Evolutionary conservation across 352 stramenopile species (phyloP).

Genomic region (Globisporangium rhizosaccharum): DNA sequence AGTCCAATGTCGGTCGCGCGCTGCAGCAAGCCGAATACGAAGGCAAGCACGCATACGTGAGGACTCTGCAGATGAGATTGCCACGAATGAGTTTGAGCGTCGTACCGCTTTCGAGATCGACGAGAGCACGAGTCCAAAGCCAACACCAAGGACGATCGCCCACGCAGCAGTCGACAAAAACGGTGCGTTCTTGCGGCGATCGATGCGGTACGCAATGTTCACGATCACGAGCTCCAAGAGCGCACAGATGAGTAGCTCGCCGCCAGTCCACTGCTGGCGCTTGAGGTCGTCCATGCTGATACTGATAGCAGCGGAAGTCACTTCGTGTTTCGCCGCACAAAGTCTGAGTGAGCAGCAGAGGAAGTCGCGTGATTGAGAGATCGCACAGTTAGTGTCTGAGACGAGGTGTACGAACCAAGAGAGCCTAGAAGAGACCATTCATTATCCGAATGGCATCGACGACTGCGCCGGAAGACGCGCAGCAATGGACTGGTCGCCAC

Average conservation of each 20-base stretch:
- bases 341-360: no score
- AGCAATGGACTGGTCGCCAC: constrained; percentile 35
- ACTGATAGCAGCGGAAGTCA: no score
- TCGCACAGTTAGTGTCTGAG: no score
- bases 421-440: no score
- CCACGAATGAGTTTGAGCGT: neutral
- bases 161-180: constrained; percentile 59
- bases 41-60: neutral
- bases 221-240: constrained; percentile 59
- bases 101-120: constrained; percentile 29
- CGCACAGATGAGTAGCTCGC: constrained; percentile 58
- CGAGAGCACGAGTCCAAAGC: constrained; percentile 31
- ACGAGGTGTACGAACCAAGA: no score
- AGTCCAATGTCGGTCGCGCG: constrained; percentile 37
- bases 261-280: constrained; percentile 44
- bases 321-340: no score
- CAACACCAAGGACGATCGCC: constrained; percentile 49
- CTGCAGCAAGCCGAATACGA: constrained; percentile 12
- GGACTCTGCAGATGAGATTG: no score
- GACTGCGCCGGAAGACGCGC: constrained; percentile 5
- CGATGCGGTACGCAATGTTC: constrained; percentile 59
- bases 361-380: no score
- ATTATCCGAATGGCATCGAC: no score
- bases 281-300: constrained; percentile 17
- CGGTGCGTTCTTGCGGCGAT: constrained; percentile 33